Evolutionary conservation across 495 filamentous ascomycete species (phyloP).

Genomic region (Pyrenula massariospora): DNA sequence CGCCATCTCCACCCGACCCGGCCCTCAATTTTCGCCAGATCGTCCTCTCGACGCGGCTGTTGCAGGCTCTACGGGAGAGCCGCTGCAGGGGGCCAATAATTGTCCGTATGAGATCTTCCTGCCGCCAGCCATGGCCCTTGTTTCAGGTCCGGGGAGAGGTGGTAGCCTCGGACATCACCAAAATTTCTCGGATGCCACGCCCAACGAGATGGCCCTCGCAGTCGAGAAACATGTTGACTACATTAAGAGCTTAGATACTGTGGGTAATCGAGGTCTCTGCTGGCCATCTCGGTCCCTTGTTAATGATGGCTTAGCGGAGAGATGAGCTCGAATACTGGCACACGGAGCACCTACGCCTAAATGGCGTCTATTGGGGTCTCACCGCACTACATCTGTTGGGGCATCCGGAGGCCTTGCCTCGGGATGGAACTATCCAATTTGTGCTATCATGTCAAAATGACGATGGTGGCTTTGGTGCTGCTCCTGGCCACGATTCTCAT

Average conservation of each 20-base stretch:
- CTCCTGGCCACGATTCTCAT: constrained; percentile 88
- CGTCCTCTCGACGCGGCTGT: not conserved
- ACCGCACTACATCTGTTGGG: constrained; percentile 77
- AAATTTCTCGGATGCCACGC: constrained; percentile 22
- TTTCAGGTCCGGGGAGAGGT: constrained; percentile 49
- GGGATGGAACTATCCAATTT: constrained; percentile 75
- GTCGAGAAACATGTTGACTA: constrained; percentile 79
- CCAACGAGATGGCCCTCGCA: constrained; percentile 46
- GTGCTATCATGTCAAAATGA: constrained; percentile 83
- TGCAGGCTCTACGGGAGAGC: not conserved
- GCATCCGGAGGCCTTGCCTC: constrained; percentile 66
- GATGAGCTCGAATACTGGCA: constrained; percentile 96
- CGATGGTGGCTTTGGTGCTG: constrained; percentile 83
- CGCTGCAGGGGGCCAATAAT: not conserved
- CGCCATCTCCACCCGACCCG: not conserved
- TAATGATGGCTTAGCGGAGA: constrained; percentile 51
- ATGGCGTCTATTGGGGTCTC: constrained; percentile 93
- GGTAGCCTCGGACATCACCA: constrained; percentile 18
- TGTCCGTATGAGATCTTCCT: not conserved
- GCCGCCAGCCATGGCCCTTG: constrained; percentile 39
- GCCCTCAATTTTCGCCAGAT: not conserved
- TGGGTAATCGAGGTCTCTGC: constrained; percentile 29
- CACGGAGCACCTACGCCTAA: constrained; percentile 89
- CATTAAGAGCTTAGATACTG: constrained; percentile 83
- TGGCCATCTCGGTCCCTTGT: constrained; percentile 13